Percentiles rank a stretch among this genome's conserved stretches.
These are phyloP conservation scores for Colletotrichum eremochloae DNA, from an alignment of 2,329 filamentous ascomycete species.

Conservation along the genomic window DNA sequence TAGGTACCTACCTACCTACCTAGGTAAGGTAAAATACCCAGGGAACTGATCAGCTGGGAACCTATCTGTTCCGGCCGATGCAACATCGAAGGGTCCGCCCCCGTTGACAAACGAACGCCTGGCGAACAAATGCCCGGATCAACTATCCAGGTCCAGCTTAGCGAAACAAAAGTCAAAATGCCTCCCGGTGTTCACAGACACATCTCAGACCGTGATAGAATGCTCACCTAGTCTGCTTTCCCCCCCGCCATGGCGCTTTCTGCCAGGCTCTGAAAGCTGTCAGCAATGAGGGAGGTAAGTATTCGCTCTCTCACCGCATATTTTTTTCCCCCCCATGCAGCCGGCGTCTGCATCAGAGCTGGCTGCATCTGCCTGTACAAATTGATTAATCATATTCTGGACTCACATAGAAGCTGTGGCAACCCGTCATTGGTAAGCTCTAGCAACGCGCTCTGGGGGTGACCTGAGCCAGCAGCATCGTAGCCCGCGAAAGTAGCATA, in stretches of 20 bases:
- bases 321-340: conserved; percentile 17
- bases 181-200: neutral
- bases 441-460: conserved; percentile 5
- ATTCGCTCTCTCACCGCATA: conserved; percentile 29
- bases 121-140: neutral
- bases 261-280: neutral
- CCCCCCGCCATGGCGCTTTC: neutral
- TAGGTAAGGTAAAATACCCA: no score
- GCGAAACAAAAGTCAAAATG: neutral
- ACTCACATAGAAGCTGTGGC: conserved; percentile 27
- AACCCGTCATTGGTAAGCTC: conserved; percentile 32
- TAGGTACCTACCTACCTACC: no score
- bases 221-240: neutral
- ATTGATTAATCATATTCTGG: conserved; percentile 27
- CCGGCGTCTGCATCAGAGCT: conserved; percentile 18
- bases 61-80: conserved; percentile 8
- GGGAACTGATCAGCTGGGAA: neutral
- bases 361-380: conserved; percentile 1
- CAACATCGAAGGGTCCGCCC: conserved; percentile 20
- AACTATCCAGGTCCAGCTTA: neutral
- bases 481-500: neutral
- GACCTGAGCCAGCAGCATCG: neutral
- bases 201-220: neutral
- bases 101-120: conserved; percentile 7
- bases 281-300: neutral